Conservation (phyloP, 2,329 filamentous ascomycete genomes). For the Fusarium continuum region DNA sequence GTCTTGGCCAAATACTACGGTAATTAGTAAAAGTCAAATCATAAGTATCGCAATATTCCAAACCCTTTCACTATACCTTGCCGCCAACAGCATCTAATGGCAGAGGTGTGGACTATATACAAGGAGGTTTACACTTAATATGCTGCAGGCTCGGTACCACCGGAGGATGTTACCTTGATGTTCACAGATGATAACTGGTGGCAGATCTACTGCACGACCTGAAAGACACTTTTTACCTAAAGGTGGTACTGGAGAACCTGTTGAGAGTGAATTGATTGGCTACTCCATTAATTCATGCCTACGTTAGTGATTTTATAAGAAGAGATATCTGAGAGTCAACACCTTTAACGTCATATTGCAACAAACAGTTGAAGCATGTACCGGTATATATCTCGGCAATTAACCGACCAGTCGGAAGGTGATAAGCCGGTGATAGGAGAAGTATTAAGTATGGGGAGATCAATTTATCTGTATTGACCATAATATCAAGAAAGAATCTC, state of each 20-base stretch:
- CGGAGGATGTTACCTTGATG: slow-evolving; percentile 67
- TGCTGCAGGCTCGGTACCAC: slow-evolving; percentile 61
- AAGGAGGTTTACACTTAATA: slow-evolving; percentile 70
- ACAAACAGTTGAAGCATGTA: background rate
- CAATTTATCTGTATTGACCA: background rate
- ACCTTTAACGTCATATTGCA: background rate
- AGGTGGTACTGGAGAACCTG: background rate
- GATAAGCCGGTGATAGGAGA: background rate
- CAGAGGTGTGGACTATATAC: slow-evolving; percentile 71
- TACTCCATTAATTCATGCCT: background rate
- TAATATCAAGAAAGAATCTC: no score
- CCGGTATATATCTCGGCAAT: background rate
- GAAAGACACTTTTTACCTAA: background rate
- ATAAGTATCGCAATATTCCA: background rate
- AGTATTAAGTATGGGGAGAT: background rate
- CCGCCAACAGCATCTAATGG: slow-evolving; percentile 35
- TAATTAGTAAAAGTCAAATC: slow-evolving; percentile 50
- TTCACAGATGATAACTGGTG: slow-evolving; percentile 69
- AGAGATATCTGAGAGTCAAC: background rate
- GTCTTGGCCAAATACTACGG: slow-evolving; percentile 64
- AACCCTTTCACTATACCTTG: slow-evolving; percentile 35
- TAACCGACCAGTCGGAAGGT: background rate
- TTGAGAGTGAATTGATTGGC: background rate
- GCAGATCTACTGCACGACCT: background rate
- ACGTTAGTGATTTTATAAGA: no score